Base-by-base conservation (phyloP, 805 yeast genomes). In the Saccharomycopsis javanensis region DNA sequence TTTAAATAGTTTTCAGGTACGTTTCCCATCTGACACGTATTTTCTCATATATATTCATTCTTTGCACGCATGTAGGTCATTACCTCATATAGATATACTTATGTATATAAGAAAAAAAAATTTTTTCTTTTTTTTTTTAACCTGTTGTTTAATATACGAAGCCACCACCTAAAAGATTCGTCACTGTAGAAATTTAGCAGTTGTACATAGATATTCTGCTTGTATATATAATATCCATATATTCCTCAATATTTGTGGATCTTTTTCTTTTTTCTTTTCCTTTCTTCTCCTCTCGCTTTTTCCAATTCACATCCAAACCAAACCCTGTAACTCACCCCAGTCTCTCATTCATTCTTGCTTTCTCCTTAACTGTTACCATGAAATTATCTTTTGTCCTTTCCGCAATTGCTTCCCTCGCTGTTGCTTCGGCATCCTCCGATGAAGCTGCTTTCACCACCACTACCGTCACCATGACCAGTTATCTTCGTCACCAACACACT, bases 271-370 rank as follows among this genome's bases (percentile, higher is more conserved):
- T 18, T 11, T 16, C 2, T 51, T 51, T 51, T 15, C 8, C 33
- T 16, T 31, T 1, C 13, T 31, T 20, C 8, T 50, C n/a, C 35
- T 6, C 42, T 15, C 11, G 4, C 16, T 51, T 28, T 31, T 31
- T 6, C 37, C 46, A 27, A 13, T 1, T 16, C 34, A 10, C 27
- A 25, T 50, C 5, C n/a, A n/a, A n/a, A n/a, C n/a, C n/a, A n/a
- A n/a, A 28, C 8, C 31, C 53, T 16, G 50, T 35, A 35, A 35
- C 55, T 42, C 48, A 20, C 55, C 38, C 50, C 33, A 51, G 55
- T 52, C 55, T 33, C 23, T 52, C 55, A 35, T 52, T 52, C 16
- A 15, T 8, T 11, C 50, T 18, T 4, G 25, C 11, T 42, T 16
- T 31, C 23, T n/a, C 13, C 34, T 50, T 27, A 15, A 6, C n/a